Conservation (phyloP, 768 basidiomycete genomes). For the Xerocomellus dryophilus region DNA sequence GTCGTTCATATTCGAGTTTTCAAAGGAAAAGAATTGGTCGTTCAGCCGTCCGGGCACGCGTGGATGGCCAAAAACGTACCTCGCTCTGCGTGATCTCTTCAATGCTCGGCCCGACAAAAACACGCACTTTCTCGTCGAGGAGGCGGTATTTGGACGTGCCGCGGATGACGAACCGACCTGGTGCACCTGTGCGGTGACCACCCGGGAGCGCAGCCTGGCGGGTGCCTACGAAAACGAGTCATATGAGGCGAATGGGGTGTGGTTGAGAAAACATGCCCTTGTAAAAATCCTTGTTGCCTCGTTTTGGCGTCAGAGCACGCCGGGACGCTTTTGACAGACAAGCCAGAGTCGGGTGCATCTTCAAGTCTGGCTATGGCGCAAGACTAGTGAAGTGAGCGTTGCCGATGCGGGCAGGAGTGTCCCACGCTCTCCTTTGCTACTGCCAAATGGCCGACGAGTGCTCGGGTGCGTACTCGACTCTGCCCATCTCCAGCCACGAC, state of each 20-base stretch:
- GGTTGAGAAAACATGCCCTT: slow-evolving; percentile 59
- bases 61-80: slow-evolving; percentile 38
- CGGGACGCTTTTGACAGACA: slow-evolving; percentile 82
- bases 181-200: slow-evolving; percentile 83
- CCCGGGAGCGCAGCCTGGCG: slow-evolving; percentile 81
- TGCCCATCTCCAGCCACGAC: no score
- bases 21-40: background rate
- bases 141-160: slow-evolving; percentile 81
- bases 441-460: no score
- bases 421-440: no score
- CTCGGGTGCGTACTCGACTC: no score
- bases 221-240: slow-evolving; percentile 51
- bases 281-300: slow-evolving; percentile 94
- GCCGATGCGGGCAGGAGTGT: no score
- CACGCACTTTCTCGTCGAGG: slow-evolving; percentile 77
- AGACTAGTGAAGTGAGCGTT: no score
- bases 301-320: slow-evolving; percentile 76
- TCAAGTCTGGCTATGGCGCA: background rate
- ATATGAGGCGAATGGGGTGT: background rate
- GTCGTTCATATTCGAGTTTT: background rate
- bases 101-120: slow-evolving; percentile 78
- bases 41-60: background rate
- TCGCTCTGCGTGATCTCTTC: slow-evolving; percentile 56
- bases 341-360: slow-evolving; percentile 68
- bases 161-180: slow-evolving; percentile 75